Percentiles rank a stretch among this genome's conserved stretches.
These are phyloP conservation scores for Echinochloa phyllopogon DNA, from an alignment of 176 grass and related monocot genomes.

Conservation along the genomic window DNA sequence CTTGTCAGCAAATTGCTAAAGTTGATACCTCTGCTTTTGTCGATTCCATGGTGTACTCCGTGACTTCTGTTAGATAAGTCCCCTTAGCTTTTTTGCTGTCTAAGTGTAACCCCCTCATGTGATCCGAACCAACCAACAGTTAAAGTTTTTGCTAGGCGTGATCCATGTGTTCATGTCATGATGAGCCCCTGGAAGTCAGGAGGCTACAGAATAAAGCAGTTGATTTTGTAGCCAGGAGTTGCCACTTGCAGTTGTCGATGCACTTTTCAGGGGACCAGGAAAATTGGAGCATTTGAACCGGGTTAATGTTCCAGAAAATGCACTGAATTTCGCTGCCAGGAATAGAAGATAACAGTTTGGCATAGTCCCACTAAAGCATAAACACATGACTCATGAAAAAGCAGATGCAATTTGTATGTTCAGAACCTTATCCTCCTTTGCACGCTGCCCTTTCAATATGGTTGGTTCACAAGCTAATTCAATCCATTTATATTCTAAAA, in stretches of 20 bases:
- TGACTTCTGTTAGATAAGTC: slow-evolving; percentile 60
- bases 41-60: slow-evolving; percentile 52
- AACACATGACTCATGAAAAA: slow-evolving; percentile 28
- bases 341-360: slow-evolving; percentile 13
- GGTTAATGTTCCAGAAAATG: slow-evolving; percentile 1
- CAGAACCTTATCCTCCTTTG: slow-evolving; percentile 31
- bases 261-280: slow-evolving; percentile 46
- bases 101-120: slow-evolving; percentile 66
- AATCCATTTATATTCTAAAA: slow-evolving; percentile 8
- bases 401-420: slow-evolving; percentile 28
- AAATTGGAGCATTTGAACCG: slow-evolving; percentile 17
- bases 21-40: slow-evolving; percentile 59
- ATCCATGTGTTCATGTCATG: slow-evolving; percentile 63
- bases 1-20: slow-evolving; percentile 64
- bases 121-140: slow-evolving; percentile 70
- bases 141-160: slow-evolving; percentile 56
- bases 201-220: slow-evolving; percentile 33
- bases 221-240: slow-evolving; percentile 28
- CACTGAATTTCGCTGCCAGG: not conserved
- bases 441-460: slow-evolving; percentile 5
- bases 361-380: slow-evolving; percentile 21
- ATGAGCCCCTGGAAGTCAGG: slow-evolving; percentile 51
- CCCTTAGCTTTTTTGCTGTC: slow-evolving; percentile 54
- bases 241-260: slow-evolving; percentile 28
- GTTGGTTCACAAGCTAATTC: slow-evolving; percentile 34